Evolutionary conservation across 768 basidiomycete genomes (phyloP).

Genomic region (Pleurotus sapidus): DNA sequence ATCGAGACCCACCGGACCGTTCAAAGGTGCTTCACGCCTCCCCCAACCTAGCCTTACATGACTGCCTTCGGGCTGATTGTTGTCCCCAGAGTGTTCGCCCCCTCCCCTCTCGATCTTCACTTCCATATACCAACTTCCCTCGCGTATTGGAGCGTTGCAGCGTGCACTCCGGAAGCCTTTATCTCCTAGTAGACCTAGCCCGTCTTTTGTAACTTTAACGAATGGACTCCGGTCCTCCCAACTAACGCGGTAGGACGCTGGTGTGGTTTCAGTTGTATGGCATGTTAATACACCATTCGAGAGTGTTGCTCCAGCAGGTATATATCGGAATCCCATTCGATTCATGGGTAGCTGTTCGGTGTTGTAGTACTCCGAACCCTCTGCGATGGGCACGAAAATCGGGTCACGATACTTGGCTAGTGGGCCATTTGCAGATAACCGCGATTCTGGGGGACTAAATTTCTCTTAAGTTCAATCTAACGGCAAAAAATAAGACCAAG

Average conservation of each 20-base stretch:
- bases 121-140: slow-evolving; percentile 96
- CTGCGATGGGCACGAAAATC: slow-evolving; percentile 56
- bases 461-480: slow-evolving; percentile 11
- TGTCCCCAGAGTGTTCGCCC: slow-evolving; percentile 51
- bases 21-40: slow-evolving; percentile 88
- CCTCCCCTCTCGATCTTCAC: slow-evolving; percentile 76
- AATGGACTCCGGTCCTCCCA: slow-evolving; percentile 92
- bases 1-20: slow-evolving; percentile 90
- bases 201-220: slow-evolving; percentile 77
- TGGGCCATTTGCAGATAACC: slow-evolving; percentile 53
- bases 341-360: slow-evolving; percentile 75
- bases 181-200: slow-evolving; percentile 70
- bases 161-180: slow-evolving; percentile 91
- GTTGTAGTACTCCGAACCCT: slow-evolving; percentile 54
- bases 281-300: slow-evolving; percentile 58
- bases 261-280: slow-evolving; percentile 79
- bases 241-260: slow-evolving; percentile 66
- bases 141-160: slow-evolving; percentile 83
- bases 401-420: slow-evolving; percentile 78
- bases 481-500: not conserved
- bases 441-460: slow-evolving; percentile 55
- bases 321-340: slow-evolving; percentile 76
- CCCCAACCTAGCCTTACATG: slow-evolving; percentile 93
- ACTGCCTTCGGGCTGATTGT: slow-evolving; percentile 57
- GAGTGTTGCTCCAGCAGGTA: slow-evolving; percentile 72